phyloP scores from a whole-genome alignment of 129 eudicot genomes.

The Flaveria bidentis region DNA sequence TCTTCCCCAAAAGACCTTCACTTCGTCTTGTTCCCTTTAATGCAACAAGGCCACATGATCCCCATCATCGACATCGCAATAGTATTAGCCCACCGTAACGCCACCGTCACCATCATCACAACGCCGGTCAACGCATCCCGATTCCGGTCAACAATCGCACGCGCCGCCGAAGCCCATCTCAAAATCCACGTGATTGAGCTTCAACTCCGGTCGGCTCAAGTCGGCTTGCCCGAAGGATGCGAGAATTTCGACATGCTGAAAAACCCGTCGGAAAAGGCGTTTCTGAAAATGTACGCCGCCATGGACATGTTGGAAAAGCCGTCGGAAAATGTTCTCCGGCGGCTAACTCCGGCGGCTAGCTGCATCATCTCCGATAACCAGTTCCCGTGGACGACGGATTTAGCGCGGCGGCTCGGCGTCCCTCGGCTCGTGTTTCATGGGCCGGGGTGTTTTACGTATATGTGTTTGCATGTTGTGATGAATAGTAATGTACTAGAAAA shows the following conservation, averaged over 20 bases:
- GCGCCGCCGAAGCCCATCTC: conserved; percentile 45
- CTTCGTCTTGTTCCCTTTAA: conserved; percentile 56
- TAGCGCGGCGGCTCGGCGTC: conserved; percentile 41
- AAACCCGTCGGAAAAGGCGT: conserved; percentile 38
- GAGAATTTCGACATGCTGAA: conserved; percentile 58
- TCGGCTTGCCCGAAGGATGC: conserved; percentile 61
- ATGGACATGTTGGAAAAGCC: conserved; percentile 43
- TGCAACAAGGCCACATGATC: conserved; percentile 73
- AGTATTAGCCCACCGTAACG: conserved; percentile 45
- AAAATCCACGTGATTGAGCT: conserved; percentile 45
- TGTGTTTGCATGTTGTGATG: conserved; percentile 35
- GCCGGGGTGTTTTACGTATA: conserved; percentile 52
- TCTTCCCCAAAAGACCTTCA: conserved; percentile 43
- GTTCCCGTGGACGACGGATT: conserved; percentile 54
- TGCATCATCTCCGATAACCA: conserved; percentile 61
- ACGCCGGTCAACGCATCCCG: conserved; percentile 59
- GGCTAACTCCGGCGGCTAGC: conserved; percentile 40
- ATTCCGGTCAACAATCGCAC: conserved; percentile 32
- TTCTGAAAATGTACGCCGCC: conserved; percentile 38
- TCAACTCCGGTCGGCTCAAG: conserved; percentile 50
- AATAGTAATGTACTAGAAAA: conserved; percentile 8
- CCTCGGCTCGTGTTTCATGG: conserved; percentile 64
- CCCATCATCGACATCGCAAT: conserved; percentile 74
- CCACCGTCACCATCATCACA: conserved; percentile 47
- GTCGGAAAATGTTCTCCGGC: conserved; percentile 32